Evolutionary conservation across 345 rosid species (phyloP), one percentile per base, ranked within the genome.

Genomic region (Dipteronia dyeriana): DNA sequence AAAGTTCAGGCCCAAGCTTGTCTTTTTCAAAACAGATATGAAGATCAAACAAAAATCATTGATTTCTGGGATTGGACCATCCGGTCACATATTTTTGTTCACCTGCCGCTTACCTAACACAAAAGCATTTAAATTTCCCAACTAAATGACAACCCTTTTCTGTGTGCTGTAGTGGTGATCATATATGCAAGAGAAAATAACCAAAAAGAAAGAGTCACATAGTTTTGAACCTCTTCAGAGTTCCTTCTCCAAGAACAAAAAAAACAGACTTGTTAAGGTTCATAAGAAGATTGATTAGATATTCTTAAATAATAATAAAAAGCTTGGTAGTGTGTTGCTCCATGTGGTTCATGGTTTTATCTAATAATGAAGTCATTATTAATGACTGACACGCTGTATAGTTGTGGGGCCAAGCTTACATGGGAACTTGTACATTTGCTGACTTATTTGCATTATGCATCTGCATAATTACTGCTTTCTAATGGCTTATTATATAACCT

Each of bases 331-430:
- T 41, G 10, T 41, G 10, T 41, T 41, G 45, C 45, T 41, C 45
- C 45, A 39, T 9, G 10, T 41, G 45, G 11, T 41, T 41, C 10
- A 1, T 8, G 45, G 0, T 41, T 41, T 41, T 1, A 26, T 26
- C 26, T n/a, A n/a, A n/a, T 34, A 7, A n/a, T 25, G 23, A 11
- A n/a, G n/a, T n/a, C n/a, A n/a, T n/a, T n/a, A n/a, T n/a, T n/a
- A n/a, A n/a, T 25, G 23, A 11, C 17, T 60, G 22, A 7, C 25
- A 12, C 66, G 71, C 19, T 25, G 71, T 23, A 51, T 17, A 34
- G 20, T 31, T 26, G 75, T 63, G 61, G 77, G 78, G 74, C 49
- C 77, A 11, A 4, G 34, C 34, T 65, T 68, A 16, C 22, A 25
- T 34, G 38, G 38, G 38, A 34, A 34, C 4, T 34, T 34, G 38